Conservation (phyloP, 768 basidiomycete genomes). For the Russula vinacea region DNA sequence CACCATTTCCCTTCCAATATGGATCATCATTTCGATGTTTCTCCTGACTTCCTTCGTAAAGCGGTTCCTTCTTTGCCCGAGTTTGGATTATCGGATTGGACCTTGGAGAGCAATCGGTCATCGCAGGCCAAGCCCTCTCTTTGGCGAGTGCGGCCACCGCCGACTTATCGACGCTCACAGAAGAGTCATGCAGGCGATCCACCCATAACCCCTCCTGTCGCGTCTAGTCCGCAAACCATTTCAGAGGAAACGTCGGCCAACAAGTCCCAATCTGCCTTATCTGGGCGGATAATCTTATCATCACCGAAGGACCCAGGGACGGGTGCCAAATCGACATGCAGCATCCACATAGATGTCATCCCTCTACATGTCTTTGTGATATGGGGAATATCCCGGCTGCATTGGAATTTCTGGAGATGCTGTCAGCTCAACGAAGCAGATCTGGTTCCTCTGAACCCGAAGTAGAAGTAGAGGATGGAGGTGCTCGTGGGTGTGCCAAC, state of each 20-base stretch:
- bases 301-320: constrained; percentile 9
- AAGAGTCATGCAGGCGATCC: constrained; percentile 4
- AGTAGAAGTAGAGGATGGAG: background rate
- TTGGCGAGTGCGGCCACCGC: constrained; percentile 53
- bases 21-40: constrained; percentile 4
- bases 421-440: constrained; percentile 30
- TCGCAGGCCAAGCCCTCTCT: constrained; percentile 54
- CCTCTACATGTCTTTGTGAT: constrained; percentile 82
- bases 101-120: constrained; percentile 40
- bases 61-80: constrained; percentile 42
- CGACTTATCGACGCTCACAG: constrained; percentile 15
- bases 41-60: constrained; percentile 5
- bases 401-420: constrained; percentile 49
- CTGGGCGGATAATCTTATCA: constrained; percentile 24
- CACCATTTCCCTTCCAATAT: constrained; percentile 43
- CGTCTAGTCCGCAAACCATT: background rate
- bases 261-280: constrained; percentile 24
- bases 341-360: constrained; percentile 44
- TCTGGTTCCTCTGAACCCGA: constrained; percentile 5
- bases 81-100: constrained; percentile 66
- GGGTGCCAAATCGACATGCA: constrained; percentile 13
- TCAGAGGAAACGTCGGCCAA: background rate
- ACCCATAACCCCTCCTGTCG: background rate
- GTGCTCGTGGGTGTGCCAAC: background rate
- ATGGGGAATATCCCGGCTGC: constrained; percentile 46